Conservation (phyloP, 768 basidiomycete genomes). For the Auricularia heimuer region DNA sequence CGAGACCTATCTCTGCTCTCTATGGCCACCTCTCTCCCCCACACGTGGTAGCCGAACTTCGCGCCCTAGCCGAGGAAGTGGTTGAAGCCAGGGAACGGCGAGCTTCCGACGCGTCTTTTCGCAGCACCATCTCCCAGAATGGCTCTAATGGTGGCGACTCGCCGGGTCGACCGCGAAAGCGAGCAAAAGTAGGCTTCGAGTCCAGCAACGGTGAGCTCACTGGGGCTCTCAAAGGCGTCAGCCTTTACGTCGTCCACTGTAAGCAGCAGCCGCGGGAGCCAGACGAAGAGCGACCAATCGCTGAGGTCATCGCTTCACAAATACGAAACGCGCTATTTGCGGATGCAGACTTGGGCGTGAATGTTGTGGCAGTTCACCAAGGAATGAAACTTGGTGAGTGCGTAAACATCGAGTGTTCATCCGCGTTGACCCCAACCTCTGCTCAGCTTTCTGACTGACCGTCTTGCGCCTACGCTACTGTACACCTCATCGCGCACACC, state of each 20-base stretch:
- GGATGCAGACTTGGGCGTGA: constrained; percentile 54
- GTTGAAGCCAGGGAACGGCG: constrained; percentile 17
- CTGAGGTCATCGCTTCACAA: constrained; percentile 64
- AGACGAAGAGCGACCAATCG: constrained; percentile 39
- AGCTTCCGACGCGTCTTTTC: neutral
- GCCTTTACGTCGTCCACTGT: constrained; percentile 75
- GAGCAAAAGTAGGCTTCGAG: neutral
- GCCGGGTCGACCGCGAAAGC: neutral
- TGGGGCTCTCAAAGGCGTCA: neutral
- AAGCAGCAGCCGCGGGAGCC: constrained; percentile 70
- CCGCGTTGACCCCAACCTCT: neutral
- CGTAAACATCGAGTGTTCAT: neutral
- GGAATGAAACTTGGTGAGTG: constrained; percentile 74
- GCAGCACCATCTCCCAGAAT: neutral
- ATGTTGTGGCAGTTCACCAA: constrained; percentile 61
- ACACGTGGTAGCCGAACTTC: constrained; percentile 68
- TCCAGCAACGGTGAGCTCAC: neutral
- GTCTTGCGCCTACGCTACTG: neutral
- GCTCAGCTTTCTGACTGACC: neutral
- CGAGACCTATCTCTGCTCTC: constrained; percentile 53
- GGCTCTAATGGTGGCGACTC: neutral
- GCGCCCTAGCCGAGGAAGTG: constrained; percentile 59
- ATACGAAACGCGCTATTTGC: constrained; percentile 49
- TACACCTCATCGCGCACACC: neutral
- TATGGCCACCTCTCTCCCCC: constrained; percentile 85